Percentiles rank a stretch among this genome's conserved stretches.
Conservation (phyloP, 2,329 filamentous ascomycete genomes). For the Xylaria sp. region DNA sequence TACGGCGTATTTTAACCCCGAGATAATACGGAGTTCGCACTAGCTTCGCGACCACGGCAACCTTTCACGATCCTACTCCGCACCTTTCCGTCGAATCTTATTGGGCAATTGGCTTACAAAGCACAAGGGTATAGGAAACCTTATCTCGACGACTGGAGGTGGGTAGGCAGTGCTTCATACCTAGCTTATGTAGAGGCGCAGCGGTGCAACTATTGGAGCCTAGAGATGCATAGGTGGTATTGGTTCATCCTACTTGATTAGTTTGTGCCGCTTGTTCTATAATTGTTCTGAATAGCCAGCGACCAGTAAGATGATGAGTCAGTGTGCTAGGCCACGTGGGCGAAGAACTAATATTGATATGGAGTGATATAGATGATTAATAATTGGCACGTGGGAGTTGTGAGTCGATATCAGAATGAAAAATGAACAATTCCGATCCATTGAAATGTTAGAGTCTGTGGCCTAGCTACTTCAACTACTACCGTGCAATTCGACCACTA, state of each 20-base stretch:
- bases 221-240: slow-evolving; percentile 6
- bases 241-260: slow-evolving; percentile 8
- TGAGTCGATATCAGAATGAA: neutral
- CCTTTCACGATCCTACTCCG: slow-evolving; percentile 4
- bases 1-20: slow-evolving; percentile 30
- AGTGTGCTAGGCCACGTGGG: neutral
- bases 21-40: neutral
- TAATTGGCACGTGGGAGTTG: neutral
- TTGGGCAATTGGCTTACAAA: slow-evolving; percentile 16
- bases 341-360: neutral
- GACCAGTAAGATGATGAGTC: neutral
- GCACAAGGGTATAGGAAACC: slow-evolving; percentile 8
- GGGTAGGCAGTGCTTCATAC: slow-evolving; percentile 10
- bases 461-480: neutral
- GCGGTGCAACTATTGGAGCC: slow-evolving; percentile 1
- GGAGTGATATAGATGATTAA: no score
- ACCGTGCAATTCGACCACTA: neutral
- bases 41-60: slow-evolving; percentile 2
- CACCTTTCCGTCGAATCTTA: slow-evolving; percentile 6
- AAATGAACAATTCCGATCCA: no score
- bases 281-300: slow-evolving; percentile 3
- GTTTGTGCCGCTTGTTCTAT: slow-evolving; percentile 13
- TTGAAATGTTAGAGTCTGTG: neutral
- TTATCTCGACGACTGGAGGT: slow-evolving; percentile 24
- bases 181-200: slow-evolving; percentile 13